Percentiles rank a stretch among this genome's conserved stretches.
phyloP scores from a whole-genome alignment of 495 filamentous ascomycete genomes.

The Collariella sp. region DNA sequence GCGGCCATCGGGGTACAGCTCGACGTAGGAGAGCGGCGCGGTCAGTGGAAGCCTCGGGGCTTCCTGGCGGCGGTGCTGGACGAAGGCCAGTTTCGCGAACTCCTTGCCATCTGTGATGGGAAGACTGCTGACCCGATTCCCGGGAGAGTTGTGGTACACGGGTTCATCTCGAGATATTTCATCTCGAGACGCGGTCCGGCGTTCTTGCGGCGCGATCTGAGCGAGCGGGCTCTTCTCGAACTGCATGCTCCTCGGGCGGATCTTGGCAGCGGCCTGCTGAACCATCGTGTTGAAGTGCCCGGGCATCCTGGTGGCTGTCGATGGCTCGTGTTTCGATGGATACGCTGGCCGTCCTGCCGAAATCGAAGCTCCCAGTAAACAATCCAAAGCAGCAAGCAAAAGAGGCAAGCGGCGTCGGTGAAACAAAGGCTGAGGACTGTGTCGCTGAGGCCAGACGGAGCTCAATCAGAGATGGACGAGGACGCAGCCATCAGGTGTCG shows the following conservation, averaged over 20 bases:
- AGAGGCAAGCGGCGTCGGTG: conserved; percentile 13
- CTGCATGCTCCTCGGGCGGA: conserved; percentile 39
- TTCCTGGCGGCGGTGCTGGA: conserved; percentile 41
- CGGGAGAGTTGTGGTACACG: conserved; percentile 18
- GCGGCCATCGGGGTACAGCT: conserved; percentile 33
- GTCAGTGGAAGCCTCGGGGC: conserved; percentile 38
- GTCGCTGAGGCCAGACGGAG: conserved; percentile 1
- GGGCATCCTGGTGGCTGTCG: conserved; percentile 30
- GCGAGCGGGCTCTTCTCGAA: conserved; percentile 32
- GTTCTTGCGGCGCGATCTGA: conserved; percentile 12
- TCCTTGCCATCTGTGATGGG: conserved; percentile 23
- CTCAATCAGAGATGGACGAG: neutral
- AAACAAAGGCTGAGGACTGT: conserved; percentile 12
- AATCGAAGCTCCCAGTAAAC: conserved; percentile 33
- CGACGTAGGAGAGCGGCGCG: conserved; percentile 39
- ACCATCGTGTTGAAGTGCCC: conserved; percentile 36
- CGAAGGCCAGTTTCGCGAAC: conserved; percentile 23
- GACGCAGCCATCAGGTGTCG: conserved; percentile 10
- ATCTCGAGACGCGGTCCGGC: conserved; percentile 16
- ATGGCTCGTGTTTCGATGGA: conserved; percentile 31
- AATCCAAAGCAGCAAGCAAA: conserved; percentile 23
- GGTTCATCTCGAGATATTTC: conserved; percentile 20
- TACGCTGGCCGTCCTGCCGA: conserved; percentile 24
- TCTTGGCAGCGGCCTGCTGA: conserved; percentile 30
- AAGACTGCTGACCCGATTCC: conserved; percentile 31